Evolutionary conservation across 352 stramenopile genomes (phyloP), one percentile per base, ranked within the genome.

Genomic region (Chrysophaeum taylorii): DNA sequence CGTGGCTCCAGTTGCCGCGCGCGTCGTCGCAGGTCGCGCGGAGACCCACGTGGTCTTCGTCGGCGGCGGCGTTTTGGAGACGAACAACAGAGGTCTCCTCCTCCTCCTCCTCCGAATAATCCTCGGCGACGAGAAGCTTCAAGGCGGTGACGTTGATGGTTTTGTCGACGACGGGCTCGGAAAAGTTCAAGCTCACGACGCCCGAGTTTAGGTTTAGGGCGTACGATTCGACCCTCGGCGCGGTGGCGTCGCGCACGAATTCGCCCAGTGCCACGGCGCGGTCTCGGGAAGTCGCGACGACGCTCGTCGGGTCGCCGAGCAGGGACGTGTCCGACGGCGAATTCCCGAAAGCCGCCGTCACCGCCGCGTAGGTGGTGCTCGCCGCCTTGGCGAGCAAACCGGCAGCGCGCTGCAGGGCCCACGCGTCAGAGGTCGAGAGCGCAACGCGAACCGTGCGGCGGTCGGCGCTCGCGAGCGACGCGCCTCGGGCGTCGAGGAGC

Each of bases 191-290:
- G 48, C 43, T 33, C 23, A 72, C 21, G 23, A 67, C 29, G 52
- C 68, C 68, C 21, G 25, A 18, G 52, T 72, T 50, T 38, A 72
- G 33, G 36, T 72, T 36, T 27, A 72, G 63, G 41, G 63, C 37
- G 63, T 39, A 50, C 33, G 25, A 60, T 12, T 27, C 14, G 31
- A 70, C 37, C 25, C n/a, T 41, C n/a, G 57, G 35, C 33, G 25
- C 63, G 38, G 53, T 70, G 23, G 14, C 15, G 64, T 53, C 53
- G 38, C 18, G 43, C 36, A 25, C 38, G 37, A 38, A 36, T 2
- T 12, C 36, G 12, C 38, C n/a, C 21, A 70, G 39, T 16, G 64
- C 36, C 27, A 70, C 33, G 23, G 37, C 42, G 0, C 37, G 36
- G 37, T 61, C 64, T 15, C 31, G 4, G 16, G 36, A 41, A 25